Evolutionary conservation across 805 yeast species (phyloP).

Genomic region (Ogataea parapolymorpha): DNA sequence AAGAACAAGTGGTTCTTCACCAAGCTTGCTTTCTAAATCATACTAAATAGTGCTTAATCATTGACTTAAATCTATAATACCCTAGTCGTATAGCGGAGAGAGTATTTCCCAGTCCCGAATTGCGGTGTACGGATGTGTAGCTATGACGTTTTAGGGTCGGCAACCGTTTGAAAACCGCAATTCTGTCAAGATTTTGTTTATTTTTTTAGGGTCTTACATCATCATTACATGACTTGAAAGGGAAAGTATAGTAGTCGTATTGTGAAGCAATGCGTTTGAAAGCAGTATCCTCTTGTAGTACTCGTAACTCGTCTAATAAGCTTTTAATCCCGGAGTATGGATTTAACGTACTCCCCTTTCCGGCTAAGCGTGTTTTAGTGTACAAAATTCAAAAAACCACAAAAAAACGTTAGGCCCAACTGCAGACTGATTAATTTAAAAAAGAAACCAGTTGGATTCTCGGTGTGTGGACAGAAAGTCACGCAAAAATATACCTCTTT

Average conservation of each 20-base stretch:
- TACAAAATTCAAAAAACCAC: not conserved
- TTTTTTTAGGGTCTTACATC: not conserved
- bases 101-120: not conserved
- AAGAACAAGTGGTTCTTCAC: constrained; percentile 99
- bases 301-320: too few relatives aligned
- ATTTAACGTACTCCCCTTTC: not conserved
- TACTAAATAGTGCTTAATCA: constrained; percentile 14
- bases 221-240: not conserved
- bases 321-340: not conserved
- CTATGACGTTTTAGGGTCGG: not conserved
- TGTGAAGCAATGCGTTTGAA: not conserved
- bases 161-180: constrained; percentile 1
- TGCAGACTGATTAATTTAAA: constrained; percentile 8
- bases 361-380: constrained; percentile 6
- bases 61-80: constrained; percentile 6
- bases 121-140: constrained; percentile 6
- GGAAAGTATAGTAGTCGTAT: not conserved
- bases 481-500: not conserved
- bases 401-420: constrained; percentile 10
- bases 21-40: constrained; percentile 50
- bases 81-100: not conserved
- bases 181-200: constrained; percentile 2
- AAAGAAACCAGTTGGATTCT: not conserved
- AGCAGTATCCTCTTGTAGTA: not conserved
- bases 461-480: not conserved